Conservation (phyloP, 192 early-diverging fungal genomes). For the Linnemannia zychae region DNA sequence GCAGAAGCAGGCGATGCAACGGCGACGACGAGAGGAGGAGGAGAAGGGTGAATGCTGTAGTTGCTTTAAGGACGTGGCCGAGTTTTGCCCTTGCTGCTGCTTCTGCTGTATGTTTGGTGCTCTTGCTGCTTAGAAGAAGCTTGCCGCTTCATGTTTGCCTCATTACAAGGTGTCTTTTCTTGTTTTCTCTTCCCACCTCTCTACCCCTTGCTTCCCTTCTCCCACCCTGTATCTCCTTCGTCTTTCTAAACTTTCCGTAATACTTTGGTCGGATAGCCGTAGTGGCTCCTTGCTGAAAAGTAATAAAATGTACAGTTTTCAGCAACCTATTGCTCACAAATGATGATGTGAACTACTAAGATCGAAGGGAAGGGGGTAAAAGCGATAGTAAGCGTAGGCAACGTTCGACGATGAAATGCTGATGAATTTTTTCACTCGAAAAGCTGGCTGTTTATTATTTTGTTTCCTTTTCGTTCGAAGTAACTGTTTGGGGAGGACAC, state of each 20-base stretch:
- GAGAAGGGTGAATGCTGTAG: constrained; percentile 38
- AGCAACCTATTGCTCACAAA: too few species aligned
- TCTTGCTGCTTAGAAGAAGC: constrained; percentile 1
- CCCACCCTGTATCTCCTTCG: background rate
- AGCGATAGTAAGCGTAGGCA: background rate
- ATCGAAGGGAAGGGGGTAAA: too few species aligned
- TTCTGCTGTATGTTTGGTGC: constrained; percentile 53
- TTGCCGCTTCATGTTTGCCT: background rate
- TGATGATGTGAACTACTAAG: too few species aligned
- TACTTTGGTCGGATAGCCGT: too few species aligned
- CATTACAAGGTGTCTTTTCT: background rate
- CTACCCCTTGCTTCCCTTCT: background rate
- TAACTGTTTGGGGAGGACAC: constrained; percentile 15
- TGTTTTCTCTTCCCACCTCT: background rate
- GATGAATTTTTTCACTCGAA: constrained; percentile 20
- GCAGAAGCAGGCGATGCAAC: constrained; percentile 15
- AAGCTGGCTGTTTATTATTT: background rate
- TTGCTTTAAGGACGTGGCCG: constrained; percentile 34
- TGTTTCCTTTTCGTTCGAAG: constrained; percentile 9
- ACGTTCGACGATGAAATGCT: background rate
- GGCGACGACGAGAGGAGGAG: constrained; percentile 21
- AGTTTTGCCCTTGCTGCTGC: constrained; percentile 49
- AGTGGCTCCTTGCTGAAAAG: too few species aligned
- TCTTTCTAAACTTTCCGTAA: background rate
- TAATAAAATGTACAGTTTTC: too few species aligned